Percentiles rank a stretch among this genome's conserved stretches.
Evolutionary conservation across 129 eudicot genomes (phyloP).

Genomic region (Ambrosia trifida): DNA sequence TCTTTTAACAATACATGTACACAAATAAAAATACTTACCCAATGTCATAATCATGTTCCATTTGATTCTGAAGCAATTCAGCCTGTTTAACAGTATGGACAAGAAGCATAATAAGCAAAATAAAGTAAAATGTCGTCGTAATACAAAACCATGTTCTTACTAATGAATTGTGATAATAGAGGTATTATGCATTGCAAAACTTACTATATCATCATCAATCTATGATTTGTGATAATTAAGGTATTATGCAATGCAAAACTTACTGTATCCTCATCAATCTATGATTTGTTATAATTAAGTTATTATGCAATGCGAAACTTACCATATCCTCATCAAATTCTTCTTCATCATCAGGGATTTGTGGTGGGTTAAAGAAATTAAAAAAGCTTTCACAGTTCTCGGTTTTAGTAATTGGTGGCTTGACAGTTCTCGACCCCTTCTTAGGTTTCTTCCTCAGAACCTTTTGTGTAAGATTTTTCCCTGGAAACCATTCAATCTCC

Average conservation of each 20-base stretch:
- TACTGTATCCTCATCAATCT: slow-evolving; percentile 53
- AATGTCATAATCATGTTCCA: slow-evolving; percentile 91
- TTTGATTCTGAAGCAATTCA: slow-evolving; percentile 77
- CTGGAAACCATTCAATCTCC: slow-evolving; percentile 91
- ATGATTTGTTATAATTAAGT: too few relatives aligned
- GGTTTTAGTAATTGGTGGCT: slow-evolving; percentile 82
- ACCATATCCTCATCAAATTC: slow-evolving; percentile 71
- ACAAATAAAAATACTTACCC: slow-evolving; percentile 49
- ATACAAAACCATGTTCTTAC: not conserved
- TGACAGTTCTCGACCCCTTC: slow-evolving; percentile 75
- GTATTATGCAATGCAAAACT: slow-evolving; percentile 28
- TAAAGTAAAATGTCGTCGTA: not conserved
- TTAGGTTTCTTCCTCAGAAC: slow-evolving; percentile 82
- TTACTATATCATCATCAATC: slow-evolving; percentile 58
- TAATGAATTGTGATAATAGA: not conserved
- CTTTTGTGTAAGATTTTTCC: slow-evolving; percentile 87
- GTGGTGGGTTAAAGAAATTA: slow-evolving; percentile 89
- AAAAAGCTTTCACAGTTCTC: slow-evolving; percentile 91
- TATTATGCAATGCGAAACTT: slow-evolving; percentile 34
- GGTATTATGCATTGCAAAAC: slow-evolving; percentile 21
- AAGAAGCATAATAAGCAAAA: slow-evolving; percentile 14
- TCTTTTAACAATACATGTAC: not conserved
- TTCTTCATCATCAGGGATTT: slow-evolving; percentile 79
- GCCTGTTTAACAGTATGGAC: slow-evolving; percentile 51
- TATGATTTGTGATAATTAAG: not conserved